Conservation (phyloP, 345 rosid species). For the Corchorus capsularis region DNA sequence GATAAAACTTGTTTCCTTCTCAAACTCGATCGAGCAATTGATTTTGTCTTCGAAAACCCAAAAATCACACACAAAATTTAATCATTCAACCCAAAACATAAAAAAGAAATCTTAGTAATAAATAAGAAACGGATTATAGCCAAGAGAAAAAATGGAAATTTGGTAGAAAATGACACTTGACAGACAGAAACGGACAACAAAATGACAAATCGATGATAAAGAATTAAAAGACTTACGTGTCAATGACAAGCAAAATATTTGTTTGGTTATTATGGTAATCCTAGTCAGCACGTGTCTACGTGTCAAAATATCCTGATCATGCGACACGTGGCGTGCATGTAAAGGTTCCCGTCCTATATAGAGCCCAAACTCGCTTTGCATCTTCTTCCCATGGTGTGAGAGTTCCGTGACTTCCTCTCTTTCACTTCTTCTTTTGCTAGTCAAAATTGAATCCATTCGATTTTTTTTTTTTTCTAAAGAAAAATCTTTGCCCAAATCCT, state of each 20-base stretch:
- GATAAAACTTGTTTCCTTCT: no score
- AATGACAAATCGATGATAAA: background rate
- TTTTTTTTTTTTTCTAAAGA: background rate
- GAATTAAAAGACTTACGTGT: background rate
- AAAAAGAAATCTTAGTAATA: no score
- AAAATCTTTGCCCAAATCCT: background rate
- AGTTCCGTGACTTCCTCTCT: background rate
- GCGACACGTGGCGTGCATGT: conserved; percentile 24
- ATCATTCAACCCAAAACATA: no score
- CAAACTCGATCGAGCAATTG: no score
- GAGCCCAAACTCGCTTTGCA: background rate
- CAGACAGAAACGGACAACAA: background rate
- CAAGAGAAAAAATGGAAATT: no score
- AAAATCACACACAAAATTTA: no score
- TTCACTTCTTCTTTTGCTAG: background rate
- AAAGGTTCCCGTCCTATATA: background rate
- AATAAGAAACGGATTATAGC: no score
- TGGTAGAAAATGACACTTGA: no score
- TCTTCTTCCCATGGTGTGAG: no score
- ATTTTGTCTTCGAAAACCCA: no score
- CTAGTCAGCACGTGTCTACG: conserved; percentile 20
- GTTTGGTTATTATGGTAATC: background rate
- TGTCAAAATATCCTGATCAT: background rate
- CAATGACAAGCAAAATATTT: background rate
- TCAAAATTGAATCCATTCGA: background rate